phyloP scores from a whole-genome alignment of 2,329 filamentous ascomycete genomes.

The Chalaropsis ovoidea region DNA sequence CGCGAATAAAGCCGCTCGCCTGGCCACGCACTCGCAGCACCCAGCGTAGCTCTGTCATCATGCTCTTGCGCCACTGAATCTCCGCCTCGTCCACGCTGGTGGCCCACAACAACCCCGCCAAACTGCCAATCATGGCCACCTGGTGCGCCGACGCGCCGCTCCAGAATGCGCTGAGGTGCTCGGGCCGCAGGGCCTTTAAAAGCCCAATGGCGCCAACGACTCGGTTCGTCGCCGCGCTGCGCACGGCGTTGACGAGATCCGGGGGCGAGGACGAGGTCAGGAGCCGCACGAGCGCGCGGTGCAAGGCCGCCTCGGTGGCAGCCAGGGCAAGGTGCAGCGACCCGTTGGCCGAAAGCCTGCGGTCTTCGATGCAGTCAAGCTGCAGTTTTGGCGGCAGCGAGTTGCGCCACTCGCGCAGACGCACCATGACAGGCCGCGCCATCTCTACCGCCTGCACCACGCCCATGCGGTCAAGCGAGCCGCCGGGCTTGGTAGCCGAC shows the following conservation, averaged over 20 bases:
- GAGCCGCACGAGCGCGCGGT: conserved; percentile 36
- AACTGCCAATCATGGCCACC: conserved; percentile 31
- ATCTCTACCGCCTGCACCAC: conserved; percentile 34
- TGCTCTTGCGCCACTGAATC: conserved; percentile 35
- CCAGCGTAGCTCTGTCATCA: conserved; percentile 37
- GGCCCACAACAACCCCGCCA: conserved; percentile 30
- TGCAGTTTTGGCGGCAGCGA: conserved; percentile 37
- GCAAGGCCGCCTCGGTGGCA: conserved; percentile 37
- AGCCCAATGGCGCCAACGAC: conserved; percentile 33
- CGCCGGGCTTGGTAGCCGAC: conserved; percentile 21
- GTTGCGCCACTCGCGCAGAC: conserved; percentile 39
- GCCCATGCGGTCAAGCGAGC: conserved; percentile 20
- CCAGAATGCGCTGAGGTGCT: conserved; percentile 37
- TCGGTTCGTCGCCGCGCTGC: conserved; percentile 29
- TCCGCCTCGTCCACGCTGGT: conserved; percentile 29
- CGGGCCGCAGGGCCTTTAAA: conserved; percentile 32
- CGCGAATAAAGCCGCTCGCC: conserved; percentile 34
- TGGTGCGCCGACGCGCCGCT: conserved; percentile 32
- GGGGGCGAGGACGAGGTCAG: conserved; percentile 15
- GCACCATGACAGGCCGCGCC: conserved; percentile 40
- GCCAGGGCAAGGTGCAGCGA: conserved; percentile 38
- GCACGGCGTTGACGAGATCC: conserved; percentile 25
- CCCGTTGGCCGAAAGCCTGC: conserved; percentile 35
- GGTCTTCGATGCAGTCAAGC: conserved; percentile 34
- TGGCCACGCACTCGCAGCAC: conserved; percentile 36